Percentiles rank a stretch among this genome's conserved stretches.
Conservation (phyloP, 2,329 filamentous ascomycete genomes). For the Leptodontidium sp. region DNA sequence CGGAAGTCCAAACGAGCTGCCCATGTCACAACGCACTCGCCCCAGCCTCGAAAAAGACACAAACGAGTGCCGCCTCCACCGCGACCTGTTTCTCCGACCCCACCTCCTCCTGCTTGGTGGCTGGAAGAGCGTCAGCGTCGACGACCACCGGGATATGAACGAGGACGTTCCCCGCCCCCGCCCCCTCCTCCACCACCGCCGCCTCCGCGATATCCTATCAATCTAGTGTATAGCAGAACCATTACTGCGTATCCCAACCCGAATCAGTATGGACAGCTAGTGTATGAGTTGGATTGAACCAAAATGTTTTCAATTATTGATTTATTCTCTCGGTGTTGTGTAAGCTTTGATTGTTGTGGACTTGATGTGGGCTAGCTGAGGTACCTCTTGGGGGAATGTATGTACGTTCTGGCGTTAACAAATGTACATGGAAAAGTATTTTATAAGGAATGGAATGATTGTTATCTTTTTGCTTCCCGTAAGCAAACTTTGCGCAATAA, state of each 20-base stretch:
- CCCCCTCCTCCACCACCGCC: background rate
- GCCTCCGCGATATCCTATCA: background rate
- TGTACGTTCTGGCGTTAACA: no score
- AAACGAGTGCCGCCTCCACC: background rate
- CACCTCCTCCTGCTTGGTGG: conserved; percentile 7
- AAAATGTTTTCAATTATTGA: background rate
- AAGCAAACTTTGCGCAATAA: background rate
- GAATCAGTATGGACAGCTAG: background rate
- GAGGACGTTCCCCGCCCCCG: conserved; percentile 4
- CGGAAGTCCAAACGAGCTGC: background rate
- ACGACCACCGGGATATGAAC: background rate
- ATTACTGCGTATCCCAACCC: background rate
- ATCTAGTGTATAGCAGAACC: background rate
- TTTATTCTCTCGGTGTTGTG: no score
- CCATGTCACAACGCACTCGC: no score
- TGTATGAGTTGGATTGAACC: background rate
- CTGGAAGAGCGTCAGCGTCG: conserved; percentile 6
- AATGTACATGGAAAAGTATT: no score
- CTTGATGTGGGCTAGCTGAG: no score
- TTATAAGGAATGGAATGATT: no score
- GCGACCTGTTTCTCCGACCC: conserved; percentile 2
- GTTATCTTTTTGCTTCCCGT: no score
- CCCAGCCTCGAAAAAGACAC: background rate
- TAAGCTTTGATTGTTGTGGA: no score
- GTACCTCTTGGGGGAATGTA: no score